phyloP scores from a whole-genome alignment of 208 protist genomes.

The Trypanosoma lewisi region DNA sequence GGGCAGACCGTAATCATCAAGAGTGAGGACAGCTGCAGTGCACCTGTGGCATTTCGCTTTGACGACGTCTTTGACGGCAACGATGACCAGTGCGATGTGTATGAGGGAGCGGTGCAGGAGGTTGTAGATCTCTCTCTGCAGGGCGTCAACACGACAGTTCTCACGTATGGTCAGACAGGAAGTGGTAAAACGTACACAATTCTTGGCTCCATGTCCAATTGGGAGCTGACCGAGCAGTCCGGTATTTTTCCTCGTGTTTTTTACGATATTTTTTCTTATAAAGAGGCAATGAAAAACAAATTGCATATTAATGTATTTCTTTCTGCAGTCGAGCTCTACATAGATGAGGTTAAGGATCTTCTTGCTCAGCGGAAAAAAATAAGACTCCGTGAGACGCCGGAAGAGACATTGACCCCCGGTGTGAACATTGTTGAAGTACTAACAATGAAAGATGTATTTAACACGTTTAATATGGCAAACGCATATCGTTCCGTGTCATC shows the following conservation, averaged over 20 bases:
- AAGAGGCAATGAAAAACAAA: constrained; percentile 31
- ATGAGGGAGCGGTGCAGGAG: constrained; percentile 82
- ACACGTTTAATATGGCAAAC: constrained; percentile 76
- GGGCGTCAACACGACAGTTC: constrained; percentile 80
- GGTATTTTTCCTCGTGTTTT: constrained; percentile 88
- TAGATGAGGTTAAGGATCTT: constrained; percentile 87
- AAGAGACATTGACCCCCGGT: constrained; percentile 67
- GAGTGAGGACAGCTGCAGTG: constrained; percentile 42
- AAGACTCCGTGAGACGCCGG: constrained; percentile 74
- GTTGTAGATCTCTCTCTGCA: constrained; percentile 78
- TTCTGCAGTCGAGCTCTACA: constrained; percentile 86
- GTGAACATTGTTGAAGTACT: constrained; percentile 64
- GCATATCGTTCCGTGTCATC: constrained; percentile 66
- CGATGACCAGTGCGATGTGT: constrained; percentile 74
- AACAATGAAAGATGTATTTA: constrained; percentile 69
- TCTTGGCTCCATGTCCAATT: constrained; percentile 57
- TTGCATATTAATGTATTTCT: constrained; percentile 73
- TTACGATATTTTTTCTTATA: constrained; percentile 81
- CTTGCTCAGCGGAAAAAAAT: constrained; percentile 77
- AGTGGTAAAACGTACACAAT: constrained; percentile 92
- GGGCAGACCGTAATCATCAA: constrained; percentile 72
- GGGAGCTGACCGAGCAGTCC: constrained; percentile 40
- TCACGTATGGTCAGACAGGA: constrained; percentile 90
- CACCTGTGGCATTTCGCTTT: constrained; percentile 60
- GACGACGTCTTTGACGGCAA: constrained; percentile 83